Evolutionary conservation across 1,284 basidiomycete genomes (phyloP).

Genomic region (Ceratobasidium sp.): DNA sequence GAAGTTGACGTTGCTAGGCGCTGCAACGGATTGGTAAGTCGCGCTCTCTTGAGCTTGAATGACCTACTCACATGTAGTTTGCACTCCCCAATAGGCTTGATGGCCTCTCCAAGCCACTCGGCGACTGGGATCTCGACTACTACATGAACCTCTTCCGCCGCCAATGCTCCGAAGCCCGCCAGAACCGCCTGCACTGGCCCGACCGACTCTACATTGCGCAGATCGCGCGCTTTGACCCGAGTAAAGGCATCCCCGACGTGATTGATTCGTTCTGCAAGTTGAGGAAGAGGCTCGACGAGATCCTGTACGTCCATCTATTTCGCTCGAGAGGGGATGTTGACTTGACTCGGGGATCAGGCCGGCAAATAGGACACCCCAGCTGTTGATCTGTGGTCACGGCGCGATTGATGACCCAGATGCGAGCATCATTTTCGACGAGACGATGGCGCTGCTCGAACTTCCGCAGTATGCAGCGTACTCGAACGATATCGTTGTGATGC

Average conservation of each 20-base stretch:
- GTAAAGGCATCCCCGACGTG: conserved; percentile 82
- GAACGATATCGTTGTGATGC: conserved; percentile 75
- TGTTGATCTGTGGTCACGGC: conserved; percentile 88
- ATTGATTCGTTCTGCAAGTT: conserved; percentile 86
- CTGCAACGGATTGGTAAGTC: conserved; percentile 81
- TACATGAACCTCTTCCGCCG: conserved; percentile 87
- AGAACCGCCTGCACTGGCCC: conserved; percentile 83
- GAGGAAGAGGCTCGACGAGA: conserved; percentile 70
- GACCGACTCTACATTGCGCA: conserved; percentile 85
- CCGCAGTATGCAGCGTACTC: conserved; percentile 45
- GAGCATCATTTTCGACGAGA: conserved; percentile 57
- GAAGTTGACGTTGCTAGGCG: conserved; percentile 78
- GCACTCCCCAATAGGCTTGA: conserved; percentile 71
- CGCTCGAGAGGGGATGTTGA: not conserved
- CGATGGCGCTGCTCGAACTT: conserved; percentile 46
- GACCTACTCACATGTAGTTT: conserved; percentile 3
- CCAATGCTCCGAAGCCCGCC: conserved; percentile 80
- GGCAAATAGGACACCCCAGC: conserved; percentile 75
- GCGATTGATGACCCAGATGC: conserved; percentile 89
- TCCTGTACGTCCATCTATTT: conserved; percentile 58
- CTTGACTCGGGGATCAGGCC: conserved; percentile 2
- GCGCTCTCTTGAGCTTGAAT: not conserved
- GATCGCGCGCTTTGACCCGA: conserved; percentile 85
- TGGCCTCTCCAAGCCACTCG: conserved; percentile 86
- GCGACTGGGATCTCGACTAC: conserved; percentile 79